phyloP scores from a whole-genome alignment of 225 moss, liverwort and hornwort genomes.

The Thuidium tamariscinum region DNA sequence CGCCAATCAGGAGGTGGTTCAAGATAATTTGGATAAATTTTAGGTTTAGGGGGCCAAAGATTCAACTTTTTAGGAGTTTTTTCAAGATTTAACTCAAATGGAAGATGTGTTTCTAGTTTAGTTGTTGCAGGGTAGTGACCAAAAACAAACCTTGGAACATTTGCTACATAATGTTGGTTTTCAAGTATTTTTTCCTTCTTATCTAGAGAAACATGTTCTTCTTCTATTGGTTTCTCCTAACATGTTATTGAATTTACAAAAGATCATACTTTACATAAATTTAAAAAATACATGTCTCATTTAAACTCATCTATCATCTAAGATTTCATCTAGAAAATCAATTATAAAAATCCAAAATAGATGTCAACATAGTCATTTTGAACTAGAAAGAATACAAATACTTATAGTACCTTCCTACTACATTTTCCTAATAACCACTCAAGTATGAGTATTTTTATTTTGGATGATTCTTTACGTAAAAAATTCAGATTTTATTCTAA shows the following conservation, averaged over 20 bases:
- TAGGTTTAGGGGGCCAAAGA: conserved; percentile 7
- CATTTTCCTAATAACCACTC: no score
- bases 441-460: not conserved
- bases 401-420: no score
- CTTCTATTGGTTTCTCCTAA: not conserved
- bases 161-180: not conserved
- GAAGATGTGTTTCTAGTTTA: not conserved
- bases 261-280: not conserved
- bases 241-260: not conserved
- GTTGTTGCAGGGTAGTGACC: not conserved
- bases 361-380: not conserved
- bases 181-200: not conserved
- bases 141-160: conserved; percentile 3
- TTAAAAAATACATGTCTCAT: not conserved
- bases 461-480: not conserved
- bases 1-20: conserved; percentile 15
- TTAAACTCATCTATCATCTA: no score
- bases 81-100: not conserved
- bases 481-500: no score
- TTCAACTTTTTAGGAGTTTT: not conserved
- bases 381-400: rapidly evolving
- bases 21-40: conserved; percentile 23
- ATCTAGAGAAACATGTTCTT: not conserved
- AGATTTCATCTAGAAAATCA: not conserved
- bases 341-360: not conserved